Evolutionary conservation across 2,329 filamentous ascomycete genomes (phyloP).

Genomic region (Venturia oleaginea): DNA sequence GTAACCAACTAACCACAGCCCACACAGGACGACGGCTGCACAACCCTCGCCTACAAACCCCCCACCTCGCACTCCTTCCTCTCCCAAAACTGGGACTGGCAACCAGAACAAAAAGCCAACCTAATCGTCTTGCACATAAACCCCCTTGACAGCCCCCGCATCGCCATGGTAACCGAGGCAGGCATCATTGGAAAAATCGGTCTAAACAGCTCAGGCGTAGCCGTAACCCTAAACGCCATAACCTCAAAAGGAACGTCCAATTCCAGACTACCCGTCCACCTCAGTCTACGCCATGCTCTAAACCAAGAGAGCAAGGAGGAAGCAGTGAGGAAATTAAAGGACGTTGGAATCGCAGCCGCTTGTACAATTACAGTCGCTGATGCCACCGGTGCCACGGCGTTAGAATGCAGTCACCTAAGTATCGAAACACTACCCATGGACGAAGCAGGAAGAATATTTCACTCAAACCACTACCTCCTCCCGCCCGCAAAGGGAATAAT

Average conservation of each 20-base stretch:
- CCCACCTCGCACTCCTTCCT: slow-evolving; percentile 31
- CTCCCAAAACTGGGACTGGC: slow-evolving; percentile 56
- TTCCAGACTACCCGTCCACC: slow-evolving; percentile 48
- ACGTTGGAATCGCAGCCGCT: slow-evolving; percentile 41
- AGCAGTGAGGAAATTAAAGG: slow-evolving; percentile 37
- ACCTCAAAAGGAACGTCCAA: slow-evolving; percentile 45
- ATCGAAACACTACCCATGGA: slow-evolving; percentile 27
- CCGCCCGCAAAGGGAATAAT: slow-evolving; percentile 28
- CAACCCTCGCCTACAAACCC: slow-evolving; percentile 40
- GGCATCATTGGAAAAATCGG: slow-evolving; percentile 59
- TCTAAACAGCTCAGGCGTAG: slow-evolving; percentile 50
- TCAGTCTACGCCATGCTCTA: slow-evolving; percentile 47
- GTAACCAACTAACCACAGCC: too few species aligned
- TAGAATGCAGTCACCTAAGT: slow-evolving; percentile 39
- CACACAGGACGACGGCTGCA: slow-evolving; percentile 45
- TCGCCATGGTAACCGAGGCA: slow-evolving; percentile 50
- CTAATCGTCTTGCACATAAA: slow-evolving; percentile 40
- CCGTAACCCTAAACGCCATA: slow-evolving; percentile 54
- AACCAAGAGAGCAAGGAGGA: slow-evolving; percentile 41
- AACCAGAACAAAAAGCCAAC: slow-evolving; percentile 39
- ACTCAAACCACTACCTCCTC: slow-evolving; percentile 36
- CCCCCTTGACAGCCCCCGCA: slow-evolving; percentile 30
- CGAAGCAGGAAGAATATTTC: slow-evolving; percentile 27
- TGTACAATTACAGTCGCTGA: slow-evolving; percentile 49
- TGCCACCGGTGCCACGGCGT: slow-evolving; percentile 34